Evolutionary conservation across 106 monocot genomes (phyloP).

Genomic region (Triglochin maritima): DNA sequence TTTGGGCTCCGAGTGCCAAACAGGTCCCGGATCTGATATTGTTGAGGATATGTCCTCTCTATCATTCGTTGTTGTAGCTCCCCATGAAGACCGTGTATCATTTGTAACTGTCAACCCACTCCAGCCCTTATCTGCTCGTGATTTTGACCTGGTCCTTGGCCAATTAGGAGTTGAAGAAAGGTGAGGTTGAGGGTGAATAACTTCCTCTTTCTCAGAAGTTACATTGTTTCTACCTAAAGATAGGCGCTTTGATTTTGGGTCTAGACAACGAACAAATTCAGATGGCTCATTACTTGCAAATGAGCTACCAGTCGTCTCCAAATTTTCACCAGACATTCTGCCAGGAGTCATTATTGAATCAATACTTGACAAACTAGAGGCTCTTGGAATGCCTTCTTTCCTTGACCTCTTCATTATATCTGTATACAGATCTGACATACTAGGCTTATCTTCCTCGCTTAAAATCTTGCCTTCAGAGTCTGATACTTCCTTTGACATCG

Average conservation of each 20-base stretch:
- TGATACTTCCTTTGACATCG: constrained; percentile 25
- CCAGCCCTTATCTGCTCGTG: constrained; percentile 66
- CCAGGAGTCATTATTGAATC: constrained; percentile 80
- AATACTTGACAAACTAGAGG: constrained; percentile 90
- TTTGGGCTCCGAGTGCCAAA: constrained; percentile 62
- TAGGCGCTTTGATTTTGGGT: constrained; percentile 73
- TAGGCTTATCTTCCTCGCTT: constrained; percentile 29
- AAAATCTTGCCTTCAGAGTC: constrained; percentile 18
- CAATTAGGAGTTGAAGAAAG: constrained; percentile 51
- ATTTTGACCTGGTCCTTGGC: constrained; percentile 82
- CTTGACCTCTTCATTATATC: constrained; percentile 63
- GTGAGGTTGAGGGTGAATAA: constrained; percentile 57
- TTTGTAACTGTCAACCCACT: constrained; percentile 38
- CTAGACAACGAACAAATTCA: constrained; percentile 74
- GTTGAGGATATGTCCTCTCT: constrained; percentile 83
- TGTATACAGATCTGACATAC: constrained; percentile 57
- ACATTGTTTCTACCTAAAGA: constrained; percentile 60
- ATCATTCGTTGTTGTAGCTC: constrained; percentile 33
- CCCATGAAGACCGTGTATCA: constrained; percentile 65
- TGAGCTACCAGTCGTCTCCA: constrained; percentile 44
- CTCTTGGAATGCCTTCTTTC: constrained; percentile 63
- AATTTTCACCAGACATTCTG: constrained; percentile 49
- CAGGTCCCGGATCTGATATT: constrained; percentile 63
- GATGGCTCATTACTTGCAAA: constrained; percentile 77
- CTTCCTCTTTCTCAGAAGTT: constrained; percentile 66